Base-by-base conservation (phyloP, 2,329 filamentous ascomycete genomes). In the Fusarium sp. region DNA sequence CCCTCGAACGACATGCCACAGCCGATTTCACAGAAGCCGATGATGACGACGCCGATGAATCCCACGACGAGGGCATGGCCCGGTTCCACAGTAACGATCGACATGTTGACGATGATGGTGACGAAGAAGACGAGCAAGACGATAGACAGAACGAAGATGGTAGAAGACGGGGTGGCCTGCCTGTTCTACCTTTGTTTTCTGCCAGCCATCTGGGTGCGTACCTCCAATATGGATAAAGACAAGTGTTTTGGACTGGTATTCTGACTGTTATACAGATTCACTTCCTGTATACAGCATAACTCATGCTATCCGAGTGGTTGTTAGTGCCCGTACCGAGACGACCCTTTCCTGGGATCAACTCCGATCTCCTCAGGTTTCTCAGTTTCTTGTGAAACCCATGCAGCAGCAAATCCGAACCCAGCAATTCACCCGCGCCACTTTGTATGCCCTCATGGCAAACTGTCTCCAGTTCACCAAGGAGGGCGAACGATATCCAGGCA, bases 361-460 rank as follows among this genome's bases (percentile, higher is more conserved):
- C 68, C 89, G 94, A 69, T 97, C 93, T n/a, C 95, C 95, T 3
- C 95, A 98, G 78, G 91, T 98, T 61, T 97, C 93, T 14, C 94
- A 97, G 77, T 98, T 98, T 78, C 86, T 98, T 34, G 87, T 97
- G 77, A 97, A 97, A 83, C 95, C 95, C 2, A 96, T 97, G 83
- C 93, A 96, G 79, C 91, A 96, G 77, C 91, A 95, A 78, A 94
- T 97, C 68, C 89, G 91, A 65, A 85, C 88, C 14, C 89, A 91
- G 56, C 92, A 97, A 79, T 95, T 97, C 79, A 94, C 91, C 29
- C 87, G 92, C 51, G 94, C 92, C 9, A 96, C 93, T 0, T 79
- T 97, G 36, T 97, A 97, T 81, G 93, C 93, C 2, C 82, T 98
- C 72, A 91, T 97, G 86, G 93, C 94, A 53, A 98, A 98, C 76